Percentiles rank a stretch among this genome's conserved stretches.
These are phyloP conservation scores for Aspergillus costaricaensis DNA, from an alignment of 2,329 filamentous ascomycete genomes.

Conservation along the genomic window DNA sequence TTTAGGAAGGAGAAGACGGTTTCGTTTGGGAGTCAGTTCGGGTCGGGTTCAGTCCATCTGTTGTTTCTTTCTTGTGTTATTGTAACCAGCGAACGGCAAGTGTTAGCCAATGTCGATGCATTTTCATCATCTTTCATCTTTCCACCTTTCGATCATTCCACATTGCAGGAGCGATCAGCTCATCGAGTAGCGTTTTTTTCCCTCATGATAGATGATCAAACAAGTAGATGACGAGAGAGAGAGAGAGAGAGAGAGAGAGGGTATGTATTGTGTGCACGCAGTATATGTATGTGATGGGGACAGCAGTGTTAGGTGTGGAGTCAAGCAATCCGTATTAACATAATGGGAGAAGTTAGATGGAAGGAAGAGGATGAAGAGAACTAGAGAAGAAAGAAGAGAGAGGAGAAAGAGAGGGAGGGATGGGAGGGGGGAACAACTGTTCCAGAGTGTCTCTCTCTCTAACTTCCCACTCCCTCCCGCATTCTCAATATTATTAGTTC, in stretches of 20 bases:
- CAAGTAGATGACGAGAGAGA: neutral
- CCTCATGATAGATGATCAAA: neutral
- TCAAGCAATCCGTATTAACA: too few relatives aligned
- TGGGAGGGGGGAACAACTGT: neutral
- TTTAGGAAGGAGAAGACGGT: conserved; percentile 7
- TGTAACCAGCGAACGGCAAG: neutral
- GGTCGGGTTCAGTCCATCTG: too few relatives aligned
- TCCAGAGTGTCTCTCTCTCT: too few relatives aligned
- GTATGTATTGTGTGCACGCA: too few relatives aligned
- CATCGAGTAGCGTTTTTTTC: neutral
- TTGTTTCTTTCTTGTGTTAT: neutral
- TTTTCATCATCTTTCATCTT: neutral
- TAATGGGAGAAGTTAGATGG: too few relatives aligned
- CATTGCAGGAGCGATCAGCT: neutral
- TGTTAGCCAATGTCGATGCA: neutral
- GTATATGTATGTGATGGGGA: too few relatives aligned
- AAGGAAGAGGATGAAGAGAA: neutral
- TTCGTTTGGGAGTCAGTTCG: too few relatives aligned
- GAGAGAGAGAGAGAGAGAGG: neutral
- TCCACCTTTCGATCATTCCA: neutral
- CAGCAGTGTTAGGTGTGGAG: too few relatives aligned
- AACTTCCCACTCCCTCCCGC: too few relatives aligned
- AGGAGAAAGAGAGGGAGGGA: neutral
- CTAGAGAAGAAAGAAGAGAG: neutral
- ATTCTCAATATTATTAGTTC: too few relatives aligned